Base-by-base conservation (phyloP, 2,329 filamentous ascomycete genomes). In the Orbilia quercus region DNA sequence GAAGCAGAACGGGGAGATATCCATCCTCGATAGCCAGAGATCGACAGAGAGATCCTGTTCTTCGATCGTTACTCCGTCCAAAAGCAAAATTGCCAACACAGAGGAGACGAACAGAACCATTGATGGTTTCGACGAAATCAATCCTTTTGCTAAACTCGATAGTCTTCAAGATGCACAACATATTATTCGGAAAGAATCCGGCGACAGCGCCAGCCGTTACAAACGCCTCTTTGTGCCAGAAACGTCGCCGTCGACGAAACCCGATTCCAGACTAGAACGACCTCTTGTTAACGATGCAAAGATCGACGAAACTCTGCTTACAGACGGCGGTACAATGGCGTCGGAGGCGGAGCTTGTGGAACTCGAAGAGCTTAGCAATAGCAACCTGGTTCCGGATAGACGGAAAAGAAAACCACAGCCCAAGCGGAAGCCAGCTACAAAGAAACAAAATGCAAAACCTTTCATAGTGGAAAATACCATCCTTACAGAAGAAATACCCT, bases 21-120 rank as follows among this genome's bases (percentile, higher is more conserved):
- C 54, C 22, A 59, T 72, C n/a, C 23, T 59, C 2, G 67, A 72
- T 31, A 72, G 67, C 12, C 67, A 72, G n/a, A 58, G 38, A 16
- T 25, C 53, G 3, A 54, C 59, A 25, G 67, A 59, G n/a, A 36
- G 14, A 48, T 20, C 25, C 12, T 44, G 12, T 45, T 23, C 14
- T 42, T n/a, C 23, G 34, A 18, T 36, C 18, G 18, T 6, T 55
- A 64, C 25, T 22, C 28, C 31, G 1, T 40, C 51, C 9, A 28
- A 31, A 18, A 51, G 14, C n/a, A 3, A 18, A 16, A 7, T n/a
- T 36, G 25, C 18, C 2, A 23, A 20, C 4, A n/a, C 34, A 40
- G 6, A 3, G 3, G 11, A 40, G 5, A 7, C n/a, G 6, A 16
- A 14, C 9, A 12, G 9, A 31, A 31, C 28, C 9, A 31, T 31